A percentile compares a stretch with the other conserved stretches of the same genome.
Evolutionary conservation across 2,329 filamentous ascomycete genomes (phyloP).

Genomic region (Hirsutella thompsonii): DNA sequence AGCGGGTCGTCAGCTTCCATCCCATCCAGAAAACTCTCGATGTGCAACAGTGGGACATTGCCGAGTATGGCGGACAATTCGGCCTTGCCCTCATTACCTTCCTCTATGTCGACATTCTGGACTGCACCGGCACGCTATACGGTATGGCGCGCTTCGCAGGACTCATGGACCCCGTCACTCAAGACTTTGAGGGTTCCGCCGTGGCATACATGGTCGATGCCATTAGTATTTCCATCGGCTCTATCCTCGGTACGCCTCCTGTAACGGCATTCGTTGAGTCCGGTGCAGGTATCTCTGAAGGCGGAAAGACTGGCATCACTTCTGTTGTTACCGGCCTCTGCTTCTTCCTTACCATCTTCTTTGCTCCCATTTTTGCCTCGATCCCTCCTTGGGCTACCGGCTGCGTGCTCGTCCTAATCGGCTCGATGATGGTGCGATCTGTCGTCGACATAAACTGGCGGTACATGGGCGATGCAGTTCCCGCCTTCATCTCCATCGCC

Average conservation of each 20-base stretch:
- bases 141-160: slow-evolving; percentile 79
- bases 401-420: slow-evolving; percentile 76
- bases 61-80: slow-evolving; percentile 59
- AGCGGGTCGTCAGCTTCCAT: slow-evolving; percentile 75
- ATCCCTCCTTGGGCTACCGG: slow-evolving; percentile 86
- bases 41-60: slow-evolving; percentile 63
- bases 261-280: slow-evolving; percentile 83
- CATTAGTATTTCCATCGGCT: slow-evolving; percentile 63
- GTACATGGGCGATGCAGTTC: slow-evolving; percentile 73
- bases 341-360: slow-evolving; percentile 82
- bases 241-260: slow-evolving; percentile 64
- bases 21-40: slow-evolving; percentile 55
- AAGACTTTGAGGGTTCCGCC: slow-evolving; percentile 79
- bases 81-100: slow-evolving; percentile 78
- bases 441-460: slow-evolving; percentile 80
- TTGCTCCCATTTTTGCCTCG: slow-evolving; percentile 80
- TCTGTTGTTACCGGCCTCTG: slow-evolving; percentile 66
- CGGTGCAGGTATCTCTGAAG: slow-evolving; percentile 82
- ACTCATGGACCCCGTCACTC: slow-evolving; percentile 66
- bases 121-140: slow-evolving; percentile 76
- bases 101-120: slow-evolving; percentile 81
- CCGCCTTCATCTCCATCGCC: slow-evolving; percentile 71
- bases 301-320: slow-evolving; percentile 74
- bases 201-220: slow-evolving; percentile 78
- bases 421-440: slow-evolving; percentile 72